phyloP scores from a whole-genome alignment of 305 asterid species.

The Fraxinus platypoda region DNA sequence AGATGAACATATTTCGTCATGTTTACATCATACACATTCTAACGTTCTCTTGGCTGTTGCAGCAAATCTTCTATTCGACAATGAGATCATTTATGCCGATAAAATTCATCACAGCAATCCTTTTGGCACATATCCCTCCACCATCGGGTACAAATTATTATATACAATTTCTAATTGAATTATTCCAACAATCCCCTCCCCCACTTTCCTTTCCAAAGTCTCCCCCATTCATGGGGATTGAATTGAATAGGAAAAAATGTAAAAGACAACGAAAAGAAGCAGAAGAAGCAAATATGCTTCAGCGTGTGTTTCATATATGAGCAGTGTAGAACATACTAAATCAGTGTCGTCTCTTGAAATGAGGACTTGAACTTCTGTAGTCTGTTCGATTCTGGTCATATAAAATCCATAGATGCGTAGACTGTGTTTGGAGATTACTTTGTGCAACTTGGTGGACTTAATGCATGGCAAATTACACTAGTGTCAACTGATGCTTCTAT shows the following conservation, averaged over 20 bases:
- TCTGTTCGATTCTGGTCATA: not conserved
- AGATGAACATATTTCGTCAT: not conserved
- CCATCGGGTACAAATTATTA: slow-evolving; percentile 26
- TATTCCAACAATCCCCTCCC: not conserved
- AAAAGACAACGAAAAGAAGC: not conserved
- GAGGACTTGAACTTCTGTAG: not conserved
- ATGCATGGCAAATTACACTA: not conserved
- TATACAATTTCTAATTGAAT: not conserved
- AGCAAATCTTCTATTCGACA: slow-evolving; percentile 33
- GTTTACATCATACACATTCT: not conserved
- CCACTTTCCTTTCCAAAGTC: not conserved
- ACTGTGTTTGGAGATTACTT: not conserved
- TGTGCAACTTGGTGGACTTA: not conserved
- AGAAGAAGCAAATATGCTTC: not conserved
- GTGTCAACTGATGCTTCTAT: not conserved
- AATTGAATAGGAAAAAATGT: not conserved
- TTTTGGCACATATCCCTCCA: slow-evolving; percentile 19
- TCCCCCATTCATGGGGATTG: not conserved
- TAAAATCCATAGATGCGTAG: not conserved
- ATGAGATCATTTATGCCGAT: slow-evolving; percentile 20
- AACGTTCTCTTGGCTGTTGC: slow-evolving; percentile 18
- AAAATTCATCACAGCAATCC: slow-evolving; percentile 19
- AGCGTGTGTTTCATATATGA: not conserved
- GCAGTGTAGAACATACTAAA: not conserved
- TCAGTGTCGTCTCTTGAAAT: not conserved